Percentiles rank a stretch among this genome's conserved stretches.
phyloP scores from a whole-genome alignment of 345 rosid genomes.

The Dipteronia dyeriana region DNA sequence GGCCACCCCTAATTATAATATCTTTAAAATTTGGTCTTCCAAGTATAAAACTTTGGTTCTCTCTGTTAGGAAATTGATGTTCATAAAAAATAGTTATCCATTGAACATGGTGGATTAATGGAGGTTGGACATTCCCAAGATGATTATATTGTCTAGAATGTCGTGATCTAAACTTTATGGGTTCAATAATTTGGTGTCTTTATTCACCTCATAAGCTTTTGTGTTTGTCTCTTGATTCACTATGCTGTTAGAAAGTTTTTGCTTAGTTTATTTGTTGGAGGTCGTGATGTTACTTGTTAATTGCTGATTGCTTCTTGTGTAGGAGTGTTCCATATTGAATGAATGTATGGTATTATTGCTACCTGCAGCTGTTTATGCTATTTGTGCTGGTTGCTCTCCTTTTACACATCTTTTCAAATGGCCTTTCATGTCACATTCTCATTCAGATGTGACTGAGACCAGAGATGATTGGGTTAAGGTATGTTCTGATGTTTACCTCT shows the following conservation, averaged over 20 bases:
- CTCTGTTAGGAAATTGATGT: not conserved
- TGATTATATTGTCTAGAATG: not conserved
- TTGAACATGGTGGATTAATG: not conserved
- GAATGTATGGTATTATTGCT: constrained; percentile 54
- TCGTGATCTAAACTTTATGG: not conserved
- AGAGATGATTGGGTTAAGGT: constrained; percentile 55
- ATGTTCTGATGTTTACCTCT: constrained; percentile 21
- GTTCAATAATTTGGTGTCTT: not conserved
- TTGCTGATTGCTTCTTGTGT: constrained; percentile 23
- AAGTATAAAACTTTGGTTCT: not conserved
- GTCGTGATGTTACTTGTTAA: not conserved
- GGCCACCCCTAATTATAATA: not conserved
- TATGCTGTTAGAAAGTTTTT: constrained; percentile 1
- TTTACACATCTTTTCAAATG: constrained; percentile 40
- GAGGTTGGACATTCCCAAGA: not conserved
- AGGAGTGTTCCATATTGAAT: constrained; percentile 60
- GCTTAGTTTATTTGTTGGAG: constrained; percentile 14
- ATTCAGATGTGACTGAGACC: constrained; percentile 42
- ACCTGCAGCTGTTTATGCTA: constrained; percentile 81
- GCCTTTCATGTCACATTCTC: constrained; percentile 33
- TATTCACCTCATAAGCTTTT: constrained; percentile 5
- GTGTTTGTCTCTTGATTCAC: not conserved
- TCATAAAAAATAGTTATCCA: not conserved
- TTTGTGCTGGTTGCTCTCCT: constrained; percentile 70
- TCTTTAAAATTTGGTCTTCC: not conserved